These are phyloP conservation scores for Xenoacremonium recifei DNA, from an alignment of 2,329 filamentous ascomycete genomes.

Conservation along the genomic window DNA sequence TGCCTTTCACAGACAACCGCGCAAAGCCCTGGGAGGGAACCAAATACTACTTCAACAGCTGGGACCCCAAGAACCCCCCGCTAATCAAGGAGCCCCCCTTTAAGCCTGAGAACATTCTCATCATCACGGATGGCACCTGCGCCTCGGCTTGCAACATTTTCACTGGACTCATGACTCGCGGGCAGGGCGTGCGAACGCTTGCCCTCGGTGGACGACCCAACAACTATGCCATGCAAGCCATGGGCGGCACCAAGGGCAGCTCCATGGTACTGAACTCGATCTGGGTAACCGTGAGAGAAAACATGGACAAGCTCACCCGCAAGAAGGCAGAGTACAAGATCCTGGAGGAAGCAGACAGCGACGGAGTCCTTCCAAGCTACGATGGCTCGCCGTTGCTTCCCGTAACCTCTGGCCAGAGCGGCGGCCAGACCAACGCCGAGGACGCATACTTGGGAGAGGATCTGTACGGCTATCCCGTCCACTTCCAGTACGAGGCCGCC, in stretches of 20 bases:
- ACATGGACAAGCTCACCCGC: conserved; percentile 11
- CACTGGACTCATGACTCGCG: conserved; percentile 33
- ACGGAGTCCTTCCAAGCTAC: conserved; percentile 13
- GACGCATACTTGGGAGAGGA: conserved; percentile 20
- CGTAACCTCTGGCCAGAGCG: conserved; percentile 33
- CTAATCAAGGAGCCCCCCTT: conserved; percentile 16
- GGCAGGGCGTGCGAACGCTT: conserved; percentile 33
- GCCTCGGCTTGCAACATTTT: conserved; percentile 23
- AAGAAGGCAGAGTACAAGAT: conserved; percentile 7
- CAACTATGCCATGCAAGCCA: conserved; percentile 54
- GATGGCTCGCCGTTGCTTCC: conserved; percentile 16
- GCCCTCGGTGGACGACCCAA: conserved; percentile 60
- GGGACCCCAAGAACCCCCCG: conserved; percentile 10
- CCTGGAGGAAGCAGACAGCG: conserved; percentile 10
- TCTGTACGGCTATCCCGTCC: conserved; percentile 31
- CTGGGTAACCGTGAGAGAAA: conserved; percentile 1
- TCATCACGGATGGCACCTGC: conserved; percentile 22
- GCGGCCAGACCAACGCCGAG: conserved; percentile 19
- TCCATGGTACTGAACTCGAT: conserved; percentile 17
- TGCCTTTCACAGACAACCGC: conserved; percentile 16
- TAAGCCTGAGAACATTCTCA: conserved; percentile 23
- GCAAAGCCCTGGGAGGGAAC: conserved; percentile 9
- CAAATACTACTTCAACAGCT: conserved; percentile 18
- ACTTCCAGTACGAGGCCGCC: conserved; percentile 61
- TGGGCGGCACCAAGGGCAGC: conserved; percentile 64